Evolutionary conservation across 1,284 basidiomycete genomes (phyloP), one percentile per base, ranked within the genome.

Genomic region (Irpex rosettiformis): DNA sequence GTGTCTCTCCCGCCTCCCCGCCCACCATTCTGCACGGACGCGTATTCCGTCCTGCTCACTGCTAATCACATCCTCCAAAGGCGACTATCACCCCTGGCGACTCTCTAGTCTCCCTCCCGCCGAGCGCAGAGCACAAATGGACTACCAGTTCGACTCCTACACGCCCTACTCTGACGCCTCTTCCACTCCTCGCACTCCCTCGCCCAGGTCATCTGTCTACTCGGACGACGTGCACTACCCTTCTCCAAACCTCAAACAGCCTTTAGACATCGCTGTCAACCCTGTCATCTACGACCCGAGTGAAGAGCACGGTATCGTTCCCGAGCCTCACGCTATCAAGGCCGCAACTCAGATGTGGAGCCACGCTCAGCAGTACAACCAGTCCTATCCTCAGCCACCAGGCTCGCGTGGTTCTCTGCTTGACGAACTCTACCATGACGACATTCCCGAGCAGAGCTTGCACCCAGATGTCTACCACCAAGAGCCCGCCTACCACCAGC

Each of bases 151-250:
- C 72, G 85, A 87, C 75, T 72, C 76, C 18, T 87, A 85, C 73
- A 75, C 81, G 61, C 78, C 83, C 64, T 84, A 83, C 75, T 81
- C 81, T 54, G 81, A 85, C 74, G 78, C 81, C 54, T 51, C 48
- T 47, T 82, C 86, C 60, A 80, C 86, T 2, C 88, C 87, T 4
- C 81, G 86, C 59, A 89, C 88, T 0, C 88, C 88, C 1, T 88
- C 86, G 1, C 87, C 88, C 3, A 77, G 73, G 61, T 69, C 70
- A 52, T 70, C 72, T 61, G 58, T 72, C 61, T 67, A 63, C 54
- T 70, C 73, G 45, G 66, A 78, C 62, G 78, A 81, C 69, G 68
- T 80, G 70, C 68, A 66, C 60, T 62, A 69, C 64, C 61, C 65
- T 52, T 67, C 77, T 58, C 75, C 72, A 60, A 61, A 73, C 70